A percentile compares a stretch with the other conserved stretches of the same genome.
Evolutionary conservation across 164 flowering plant species (phyloP).

Genomic region (Berberis thunbergii): DNA sequence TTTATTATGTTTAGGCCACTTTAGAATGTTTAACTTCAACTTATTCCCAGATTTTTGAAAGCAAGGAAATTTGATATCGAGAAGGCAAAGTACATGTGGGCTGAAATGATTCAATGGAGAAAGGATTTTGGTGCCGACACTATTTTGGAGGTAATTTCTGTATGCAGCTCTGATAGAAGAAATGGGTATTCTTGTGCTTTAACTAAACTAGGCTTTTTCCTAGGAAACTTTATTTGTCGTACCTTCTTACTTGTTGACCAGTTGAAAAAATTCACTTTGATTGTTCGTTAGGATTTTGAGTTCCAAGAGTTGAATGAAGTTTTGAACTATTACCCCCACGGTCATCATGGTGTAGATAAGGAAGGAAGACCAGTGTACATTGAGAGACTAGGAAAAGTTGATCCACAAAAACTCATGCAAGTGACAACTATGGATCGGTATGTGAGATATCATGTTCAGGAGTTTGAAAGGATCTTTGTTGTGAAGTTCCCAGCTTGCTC

Average conservation of each 20-base stretch:
- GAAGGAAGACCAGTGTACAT: slow-evolving; percentile 80
- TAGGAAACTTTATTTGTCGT: no score
- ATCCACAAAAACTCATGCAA: slow-evolving; percentile 56
- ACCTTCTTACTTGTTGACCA: no score
- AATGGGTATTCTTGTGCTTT: no score
- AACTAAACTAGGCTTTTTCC: no score
- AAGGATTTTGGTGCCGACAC: slow-evolving; percentile 69
- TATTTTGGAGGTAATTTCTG: slow-evolving; percentile 42
- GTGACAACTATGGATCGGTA: slow-evolving; percentile 71
- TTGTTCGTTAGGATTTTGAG: slow-evolving; percentile 50
- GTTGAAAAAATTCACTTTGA: background rate
- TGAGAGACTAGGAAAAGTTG: slow-evolving; percentile 59
- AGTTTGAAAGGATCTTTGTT: slow-evolving; percentile 54
- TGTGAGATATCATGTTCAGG: slow-evolving; percentile 70
- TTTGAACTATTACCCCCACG: slow-evolving; percentile 58
- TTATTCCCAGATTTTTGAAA: slow-evolving; percentile 51
- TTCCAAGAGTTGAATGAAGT: slow-evolving; percentile 62
- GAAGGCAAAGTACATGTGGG: slow-evolving; percentile 72
- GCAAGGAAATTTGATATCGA: slow-evolving; percentile 75
- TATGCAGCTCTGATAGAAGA: no score
- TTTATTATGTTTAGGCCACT: background rate
- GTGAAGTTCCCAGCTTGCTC: slow-evolving; percentile 81
- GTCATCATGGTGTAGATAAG: slow-evolving; percentile 78
- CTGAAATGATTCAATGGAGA: slow-evolving; percentile 81
- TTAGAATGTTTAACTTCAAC: background rate